Conservation (phyloP, 495 filamentous ascomycete species). For the Talaromyces proteolyticus region DNA sequence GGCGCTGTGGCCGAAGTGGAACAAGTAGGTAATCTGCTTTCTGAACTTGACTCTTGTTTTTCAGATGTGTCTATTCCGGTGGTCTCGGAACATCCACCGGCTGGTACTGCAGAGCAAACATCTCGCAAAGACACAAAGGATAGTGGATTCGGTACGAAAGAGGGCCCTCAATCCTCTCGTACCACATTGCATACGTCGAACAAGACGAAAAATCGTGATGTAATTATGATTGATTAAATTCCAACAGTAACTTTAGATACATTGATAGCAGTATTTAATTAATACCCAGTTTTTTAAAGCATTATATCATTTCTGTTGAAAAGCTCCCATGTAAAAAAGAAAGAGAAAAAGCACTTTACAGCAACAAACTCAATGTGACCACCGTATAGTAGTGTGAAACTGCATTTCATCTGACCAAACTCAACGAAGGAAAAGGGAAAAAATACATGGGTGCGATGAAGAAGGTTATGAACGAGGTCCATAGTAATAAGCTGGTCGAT, state of each 20-base stretch:
- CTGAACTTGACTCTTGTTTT: conserved; percentile 26
- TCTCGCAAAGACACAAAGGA: not conserved
- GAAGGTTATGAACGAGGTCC: too few species aligned
- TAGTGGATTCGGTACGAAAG: not conserved
- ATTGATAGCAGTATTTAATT: not conserved
- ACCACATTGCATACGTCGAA: not conserved
- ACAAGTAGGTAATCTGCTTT: conserved; percentile 35
- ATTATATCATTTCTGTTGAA: not conserved
- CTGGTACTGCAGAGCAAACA: not conserved
- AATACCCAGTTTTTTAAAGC: not conserved
- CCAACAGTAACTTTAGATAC: conserved; percentile 1
- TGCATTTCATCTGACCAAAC: too few species aligned
- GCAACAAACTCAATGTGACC: not conserved
- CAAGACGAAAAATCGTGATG: conserved; percentile 4
- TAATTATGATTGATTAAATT: conserved; percentile 11
- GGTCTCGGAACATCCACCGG: not conserved
- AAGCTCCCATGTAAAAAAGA: not conserved
- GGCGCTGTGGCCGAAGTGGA: conserved; percentile 33
- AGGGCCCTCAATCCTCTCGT: not conserved
- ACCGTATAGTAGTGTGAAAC: too few species aligned
- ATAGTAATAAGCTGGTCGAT: too few species aligned
- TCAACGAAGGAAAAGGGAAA: too few species aligned
- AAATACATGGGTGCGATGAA: too few species aligned
- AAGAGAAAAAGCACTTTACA: not conserved
- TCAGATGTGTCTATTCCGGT: not conserved